Evolutionary conservation across 306 rosid genomes (phyloP), one percentile per base, ranked within the genome.

Genomic region (Alnus rubra): DNA sequence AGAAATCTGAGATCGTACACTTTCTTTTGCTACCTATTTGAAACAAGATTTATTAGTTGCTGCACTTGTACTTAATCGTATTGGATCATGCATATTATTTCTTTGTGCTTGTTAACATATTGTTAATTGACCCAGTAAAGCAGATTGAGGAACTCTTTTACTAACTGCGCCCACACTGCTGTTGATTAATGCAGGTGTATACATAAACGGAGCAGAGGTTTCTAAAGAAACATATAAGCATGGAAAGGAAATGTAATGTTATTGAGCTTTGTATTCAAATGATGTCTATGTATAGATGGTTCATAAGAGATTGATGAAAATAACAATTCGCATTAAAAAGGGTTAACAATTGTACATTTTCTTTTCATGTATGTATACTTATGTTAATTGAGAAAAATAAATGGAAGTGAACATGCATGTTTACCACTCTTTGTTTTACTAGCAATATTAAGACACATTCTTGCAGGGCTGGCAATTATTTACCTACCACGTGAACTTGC

Each of bases 201-300:
- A 5, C 11, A 64, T 33, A n/a, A 55, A 44, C 69, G 51, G 10
- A 16, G 60, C 23, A 74, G 74, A 74, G 39, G 58, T 18, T 74
- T 74, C 42, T 16, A 7, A 28, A 23, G 83, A 71, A 79, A 16
- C 56, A 35, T 64, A 42, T 42, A 31, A 62, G 70, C 70, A 64
- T 64, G 48, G 5, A 33, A 64, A 15, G 70, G 45, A 62, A 62
- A 64, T 64, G 10, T 64, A 35, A 4, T 45, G 37, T 7, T 11
- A 10, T 12, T 64, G 16, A 35, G 45, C 48, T 64, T 16, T 35
- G 47, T 6, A 11, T 16, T 64, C 70, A 64, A 15, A 15, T 47
- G 15, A 67, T 18, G 72, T 33, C 18, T 64, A 15, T 8, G 10
- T 7, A 16, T 39, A 39, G 50, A 67, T 67, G 13, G 1, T 18